phyloP scores from a whole-genome alignment of 2,329 filamentous ascomycete species.

The Pleomassaria siparia region DNA sequence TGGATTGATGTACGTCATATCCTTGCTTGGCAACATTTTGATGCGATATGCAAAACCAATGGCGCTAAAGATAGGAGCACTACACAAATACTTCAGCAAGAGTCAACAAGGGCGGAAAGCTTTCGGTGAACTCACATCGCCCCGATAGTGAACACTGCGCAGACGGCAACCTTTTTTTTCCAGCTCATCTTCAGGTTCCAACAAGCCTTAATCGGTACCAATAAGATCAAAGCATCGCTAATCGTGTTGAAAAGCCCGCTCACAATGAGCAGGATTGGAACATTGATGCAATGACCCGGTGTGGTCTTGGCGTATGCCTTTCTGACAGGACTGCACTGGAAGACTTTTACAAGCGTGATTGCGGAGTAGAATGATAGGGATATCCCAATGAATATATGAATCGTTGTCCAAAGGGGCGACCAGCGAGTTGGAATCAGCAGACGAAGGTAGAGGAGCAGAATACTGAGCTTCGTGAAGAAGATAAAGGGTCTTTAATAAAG shows the following conservation, averaged over 20 bases:
- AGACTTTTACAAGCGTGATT: slow-evolving; percentile 10
- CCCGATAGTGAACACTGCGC: slow-evolving; percentile 12
- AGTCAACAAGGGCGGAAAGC: background rate
- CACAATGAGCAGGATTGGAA: slow-evolving; percentile 4
- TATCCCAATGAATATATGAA: slow-evolving; percentile 8
- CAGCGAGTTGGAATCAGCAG: slow-evolving; percentile 8
- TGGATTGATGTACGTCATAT: slow-evolving; percentile 2
- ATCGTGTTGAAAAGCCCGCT: slow-evolving; percentile 13
- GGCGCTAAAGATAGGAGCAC: slow-evolving; percentile 5
- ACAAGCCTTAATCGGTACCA: slow-evolving; percentile 7
- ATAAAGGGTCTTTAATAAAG: too few species aligned
- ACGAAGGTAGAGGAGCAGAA: slow-evolving; percentile 12
- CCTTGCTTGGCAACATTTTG: background rate
- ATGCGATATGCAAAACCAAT: slow-evolving; percentile 4
- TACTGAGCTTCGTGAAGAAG: slow-evolving; percentile 10
- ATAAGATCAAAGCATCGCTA: slow-evolving; percentile 9
- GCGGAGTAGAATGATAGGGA: slow-evolving; percentile 9
- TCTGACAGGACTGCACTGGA: slow-evolving; percentile 5
- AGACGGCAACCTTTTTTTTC: slow-evolving; percentile 10
- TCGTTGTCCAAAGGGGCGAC: slow-evolving; percentile 10
- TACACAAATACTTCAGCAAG: background rate
- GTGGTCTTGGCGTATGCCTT: slow-evolving; percentile 3
- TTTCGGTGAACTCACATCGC: slow-evolving; percentile 11
- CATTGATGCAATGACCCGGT: slow-evolving; percentile 5
- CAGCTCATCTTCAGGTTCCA: slow-evolving; percentile 6